These are phyloP conservation scores for Phytopythium mirpurense DNA, from an alignment of 352 stramenopile genomes.

Conservation along the genomic window DNA sequence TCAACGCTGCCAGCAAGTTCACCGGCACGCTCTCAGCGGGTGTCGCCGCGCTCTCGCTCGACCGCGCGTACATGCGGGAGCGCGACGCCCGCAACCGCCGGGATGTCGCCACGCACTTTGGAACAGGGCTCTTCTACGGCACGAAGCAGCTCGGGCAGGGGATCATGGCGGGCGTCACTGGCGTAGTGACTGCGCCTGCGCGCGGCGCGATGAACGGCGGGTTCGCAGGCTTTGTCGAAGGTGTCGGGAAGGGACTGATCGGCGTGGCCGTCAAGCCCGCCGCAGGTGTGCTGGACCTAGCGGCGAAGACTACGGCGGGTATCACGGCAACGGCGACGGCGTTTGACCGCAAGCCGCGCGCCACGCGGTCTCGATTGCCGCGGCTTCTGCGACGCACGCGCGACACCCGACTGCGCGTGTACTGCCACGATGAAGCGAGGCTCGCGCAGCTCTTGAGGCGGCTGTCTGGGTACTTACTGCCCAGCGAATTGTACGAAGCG, in stretches of 20 bases:
- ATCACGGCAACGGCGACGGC: constrained; percentile 83
- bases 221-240: constrained; percentile 86
- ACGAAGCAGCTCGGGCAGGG: constrained; percentile 90
- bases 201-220: constrained; percentile 88
- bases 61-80: constrained; percentile 85
- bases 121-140: constrained; percentile 78
- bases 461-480: constrained; percentile 47
- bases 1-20: constrained; percentile 92
- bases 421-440: constrained; percentile 64
- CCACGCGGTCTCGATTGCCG: constrained; percentile 61
- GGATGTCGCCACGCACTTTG: constrained; percentile 82
- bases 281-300: constrained; percentile 79
- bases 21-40: constrained; percentile 90
- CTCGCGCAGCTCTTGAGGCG: constrained; percentile 56
- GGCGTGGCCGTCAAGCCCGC: constrained; percentile 88
- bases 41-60: constrained; percentile 87
- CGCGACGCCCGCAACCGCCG: constrained; percentile 71
- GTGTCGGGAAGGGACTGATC: constrained; percentile 82
- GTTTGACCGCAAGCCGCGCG: constrained; percentile 70
- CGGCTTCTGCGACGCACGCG: constrained; percentile 65
- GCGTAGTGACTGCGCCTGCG: constrained; percentile 89
- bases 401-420: constrained; percentile 75
- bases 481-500: constrained; percentile 74
- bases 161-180: constrained; percentile 87
- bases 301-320: constrained; percentile 65